phyloP scores from a whole-genome alignment of 805 yeast species.

The Nakazawaea sp. region DNA sequence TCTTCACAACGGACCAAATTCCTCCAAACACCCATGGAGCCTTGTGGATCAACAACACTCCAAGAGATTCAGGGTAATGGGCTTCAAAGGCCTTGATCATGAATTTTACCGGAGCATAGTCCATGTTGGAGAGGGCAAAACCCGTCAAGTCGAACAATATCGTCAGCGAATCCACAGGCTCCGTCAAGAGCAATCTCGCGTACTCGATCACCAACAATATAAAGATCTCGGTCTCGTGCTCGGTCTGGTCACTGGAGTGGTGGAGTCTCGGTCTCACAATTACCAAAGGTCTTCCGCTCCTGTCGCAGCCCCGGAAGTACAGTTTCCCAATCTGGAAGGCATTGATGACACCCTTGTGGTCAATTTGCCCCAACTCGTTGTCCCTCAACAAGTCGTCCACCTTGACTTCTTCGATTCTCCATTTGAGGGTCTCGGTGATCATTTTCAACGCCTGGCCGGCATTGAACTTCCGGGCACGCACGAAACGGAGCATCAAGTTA shows the following conservation, averaged over 20 bases:
- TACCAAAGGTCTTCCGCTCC: constrained; percentile 70
- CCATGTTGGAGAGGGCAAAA: constrained; percentile 89
- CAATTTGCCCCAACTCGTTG: constrained; percentile 64
- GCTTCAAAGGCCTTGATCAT: constrained; percentile 88
- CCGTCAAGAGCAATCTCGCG: constrained; percentile 67
- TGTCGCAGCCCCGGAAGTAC: constrained; percentile 68
- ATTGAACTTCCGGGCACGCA: constrained; percentile 86
- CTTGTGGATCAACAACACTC: constrained; percentile 76
- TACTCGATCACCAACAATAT: constrained; percentile 76
- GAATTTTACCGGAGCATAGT: constrained; percentile 84
- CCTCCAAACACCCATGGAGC: constrained; percentile 98
- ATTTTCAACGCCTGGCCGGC: constrained; percentile 60
- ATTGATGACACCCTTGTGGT: constrained; percentile 37
- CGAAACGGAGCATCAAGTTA: constrained; percentile 63
- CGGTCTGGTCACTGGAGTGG: constrained; percentile 57
- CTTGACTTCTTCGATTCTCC: constrained; percentile 61
- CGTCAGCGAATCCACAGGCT: constrained; percentile 74
- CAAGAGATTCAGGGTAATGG: constrained; percentile 92
- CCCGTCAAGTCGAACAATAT: constrained; percentile 82
- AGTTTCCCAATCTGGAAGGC: constrained; percentile 68
- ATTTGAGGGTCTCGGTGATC: constrained; percentile 65
- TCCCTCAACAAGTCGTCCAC: constrained; percentile 56
- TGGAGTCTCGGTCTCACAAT: constrained; percentile 77
- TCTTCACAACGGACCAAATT: constrained; percentile 87
- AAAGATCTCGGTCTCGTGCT: constrained; percentile 66